phyloP scores from a whole-genome alignment of 768 basidiomycete genomes.

The Auricularia sp. region DNA sequence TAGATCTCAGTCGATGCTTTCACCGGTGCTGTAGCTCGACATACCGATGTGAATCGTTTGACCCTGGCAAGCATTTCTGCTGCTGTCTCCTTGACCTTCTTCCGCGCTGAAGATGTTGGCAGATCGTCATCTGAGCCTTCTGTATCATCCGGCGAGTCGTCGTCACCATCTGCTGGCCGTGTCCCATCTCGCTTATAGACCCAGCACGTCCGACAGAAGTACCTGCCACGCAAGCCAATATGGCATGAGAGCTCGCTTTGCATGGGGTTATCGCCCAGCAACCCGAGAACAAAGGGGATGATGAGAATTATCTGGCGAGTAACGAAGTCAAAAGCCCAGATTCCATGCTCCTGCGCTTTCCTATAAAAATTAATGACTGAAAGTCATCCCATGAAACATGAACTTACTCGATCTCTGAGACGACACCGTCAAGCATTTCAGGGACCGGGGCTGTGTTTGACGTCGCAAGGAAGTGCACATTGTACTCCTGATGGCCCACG shows the following conservation, averaged over 20 bases:
- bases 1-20: too few species aligned
- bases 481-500: conserved; percentile 13
- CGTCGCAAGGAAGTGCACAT: conserved; percentile 15
- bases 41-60: too few species aligned
- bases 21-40: too few species aligned
- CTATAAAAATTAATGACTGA: too few species aligned
- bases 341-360: conserved; percentile 15
- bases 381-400: too few species aligned
- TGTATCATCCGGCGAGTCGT: too few species aligned
- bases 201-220: conserved; percentile 17
- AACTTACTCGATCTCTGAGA: too few species aligned
- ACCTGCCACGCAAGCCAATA: conserved; percentile 7
- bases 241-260: conserved; percentile 15
- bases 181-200: conserved; percentile 10
- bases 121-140: too few species aligned
- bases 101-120: too few species aligned
- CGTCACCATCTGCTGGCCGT: not conserved
- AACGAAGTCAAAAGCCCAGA: conserved; percentile 31
- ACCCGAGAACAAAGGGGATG: conserved; percentile 21
- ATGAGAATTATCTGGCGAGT: conserved; percentile 14
- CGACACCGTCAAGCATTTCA: conserved; percentile 11
- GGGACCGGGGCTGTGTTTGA: conserved; percentile 15
- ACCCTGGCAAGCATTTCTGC: too few species aligned
- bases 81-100: too few species aligned
- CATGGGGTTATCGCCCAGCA: conserved; percentile 13